Conservation (phyloP, 2,329 filamentous ascomycete genomes). For the Aureobasidium sp. region DNA sequence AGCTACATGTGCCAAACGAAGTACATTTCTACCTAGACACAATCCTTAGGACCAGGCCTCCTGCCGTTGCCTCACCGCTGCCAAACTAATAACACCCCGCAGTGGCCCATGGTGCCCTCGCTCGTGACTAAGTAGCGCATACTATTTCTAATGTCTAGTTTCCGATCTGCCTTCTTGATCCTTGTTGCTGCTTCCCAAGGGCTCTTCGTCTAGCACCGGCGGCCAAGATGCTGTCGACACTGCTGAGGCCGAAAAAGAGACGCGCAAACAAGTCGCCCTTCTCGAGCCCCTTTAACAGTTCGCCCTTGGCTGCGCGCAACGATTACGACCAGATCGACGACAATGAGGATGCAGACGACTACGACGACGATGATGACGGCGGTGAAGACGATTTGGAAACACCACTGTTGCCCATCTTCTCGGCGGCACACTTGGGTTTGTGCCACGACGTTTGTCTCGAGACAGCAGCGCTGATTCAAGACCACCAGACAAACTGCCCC, state of each 20-base stretch:
- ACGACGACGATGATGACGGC: constrained; percentile 36
- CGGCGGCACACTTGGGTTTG: constrained; percentile 66
- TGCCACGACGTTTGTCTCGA: background rate
- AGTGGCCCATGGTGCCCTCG: background rate
- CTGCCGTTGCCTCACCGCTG: constrained; percentile 13
- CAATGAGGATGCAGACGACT: constrained; percentile 33
- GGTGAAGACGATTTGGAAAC: constrained; percentile 40
- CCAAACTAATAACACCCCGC: constrained; percentile 3
- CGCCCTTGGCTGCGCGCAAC: constrained; percentile 25
- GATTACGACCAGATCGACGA: constrained; percentile 19
- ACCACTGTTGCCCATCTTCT: constrained; percentile 69
- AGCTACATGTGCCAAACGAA: background rate
- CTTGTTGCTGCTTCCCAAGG: background rate
- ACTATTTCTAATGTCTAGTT: constrained; percentile 3
- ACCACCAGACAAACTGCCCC: constrained; percentile 68
- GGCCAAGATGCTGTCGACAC: constrained; percentile 30
- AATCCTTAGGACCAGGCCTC: background rate
- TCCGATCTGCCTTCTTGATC: background rate
- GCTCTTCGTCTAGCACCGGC: background rate
- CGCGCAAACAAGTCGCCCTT: constrained; percentile 21
- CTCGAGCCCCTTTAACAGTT: constrained; percentile 17
- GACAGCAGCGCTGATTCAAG: background rate
- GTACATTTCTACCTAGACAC: background rate
- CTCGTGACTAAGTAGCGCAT: constrained; percentile 15
- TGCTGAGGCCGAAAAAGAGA: constrained; percentile 29